phyloP scores from a whole-genome alignment of 202 grass and related monocot genomes.

The Panicum hallii region DNA sequence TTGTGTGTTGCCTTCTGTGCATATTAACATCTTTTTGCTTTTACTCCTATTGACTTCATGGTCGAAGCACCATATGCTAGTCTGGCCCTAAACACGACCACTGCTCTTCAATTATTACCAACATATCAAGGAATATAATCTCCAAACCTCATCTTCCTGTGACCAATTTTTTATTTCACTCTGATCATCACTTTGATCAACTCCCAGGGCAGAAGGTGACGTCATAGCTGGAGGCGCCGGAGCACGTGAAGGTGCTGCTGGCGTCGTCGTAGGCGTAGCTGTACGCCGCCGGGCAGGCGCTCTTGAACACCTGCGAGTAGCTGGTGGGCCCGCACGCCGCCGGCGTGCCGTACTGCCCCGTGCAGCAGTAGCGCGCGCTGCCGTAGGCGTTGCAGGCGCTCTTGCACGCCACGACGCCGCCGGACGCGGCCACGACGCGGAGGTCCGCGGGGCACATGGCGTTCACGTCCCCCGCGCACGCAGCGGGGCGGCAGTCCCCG shows the following conservation, averaged over 20 bases:
- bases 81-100: background rate
- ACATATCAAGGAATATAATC: background rate
- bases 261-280: slow-evolving; percentile 90
- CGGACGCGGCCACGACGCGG: slow-evolving; percentile 31
- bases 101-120: background rate
- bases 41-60: background rate
- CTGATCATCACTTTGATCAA: background rate
- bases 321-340: slow-evolving; percentile 60
- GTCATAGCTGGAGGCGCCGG: slow-evolving; percentile 53
- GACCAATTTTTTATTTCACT: background rate
- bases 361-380: slow-evolving; percentile 72
- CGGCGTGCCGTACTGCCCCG: slow-evolving; percentile 63
- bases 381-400: slow-evolving; percentile 80
- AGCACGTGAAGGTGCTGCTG: slow-evolving; percentile 80
- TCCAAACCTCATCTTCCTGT: background rate
- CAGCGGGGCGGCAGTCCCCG: slow-evolving; percentile 40
- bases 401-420: slow-evolving; percentile 70
- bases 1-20: background rate
- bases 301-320: slow-evolving; percentile 83
- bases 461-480: slow-evolving; percentile 70
- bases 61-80: background rate
- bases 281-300: slow-evolving; percentile 72
- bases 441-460: slow-evolving; percentile 64
- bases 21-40: background rate
- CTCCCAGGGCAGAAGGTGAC: slow-evolving; percentile 72